Conservation (phyloP, 2,329 filamentous ascomycete species). For the Verticillium nonalfalfae region DNA sequence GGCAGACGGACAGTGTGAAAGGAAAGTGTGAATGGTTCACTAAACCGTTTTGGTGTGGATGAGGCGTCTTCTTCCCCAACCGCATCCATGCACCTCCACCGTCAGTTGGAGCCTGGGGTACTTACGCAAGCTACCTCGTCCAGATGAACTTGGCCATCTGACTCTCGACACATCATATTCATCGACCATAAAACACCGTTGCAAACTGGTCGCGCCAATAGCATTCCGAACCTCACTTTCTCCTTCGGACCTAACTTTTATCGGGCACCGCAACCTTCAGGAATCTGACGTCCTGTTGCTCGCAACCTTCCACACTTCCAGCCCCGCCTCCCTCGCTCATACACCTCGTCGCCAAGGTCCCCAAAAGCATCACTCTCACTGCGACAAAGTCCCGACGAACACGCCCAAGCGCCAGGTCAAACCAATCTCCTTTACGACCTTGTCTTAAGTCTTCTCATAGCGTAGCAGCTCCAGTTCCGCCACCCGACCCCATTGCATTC, state of each 20-base stretch:
- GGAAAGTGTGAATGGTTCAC: too few relatives aligned
- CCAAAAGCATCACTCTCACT: background rate
- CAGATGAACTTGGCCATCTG: background rate
- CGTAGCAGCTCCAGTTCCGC: background rate
- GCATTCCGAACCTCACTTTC: background rate
- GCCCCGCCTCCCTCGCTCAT: background rate
- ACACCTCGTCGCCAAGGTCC: background rate
- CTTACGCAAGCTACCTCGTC: background rate
- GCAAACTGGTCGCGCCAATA: background rate
- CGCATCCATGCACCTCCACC: background rate
- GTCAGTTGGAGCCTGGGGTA: background rate
- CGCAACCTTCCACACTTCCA: background rate
- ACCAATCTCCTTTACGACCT: background rate
- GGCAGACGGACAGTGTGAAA: background rate
- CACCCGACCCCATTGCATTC: slow-evolving; percentile 1
- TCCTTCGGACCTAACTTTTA: background rate
- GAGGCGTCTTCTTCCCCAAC: background rate
- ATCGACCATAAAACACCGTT: background rate
- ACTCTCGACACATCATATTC: background rate
- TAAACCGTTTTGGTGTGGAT: background rate
- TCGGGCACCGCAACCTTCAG: background rate
- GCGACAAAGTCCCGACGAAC: background rate
- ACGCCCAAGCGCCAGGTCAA: background rate
- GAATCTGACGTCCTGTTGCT: background rate
- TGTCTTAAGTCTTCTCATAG: background rate